phyloP scores from a whole-genome alignment of 2,329 filamentous ascomycete species.

The Colletotrichum limetticola region DNA sequence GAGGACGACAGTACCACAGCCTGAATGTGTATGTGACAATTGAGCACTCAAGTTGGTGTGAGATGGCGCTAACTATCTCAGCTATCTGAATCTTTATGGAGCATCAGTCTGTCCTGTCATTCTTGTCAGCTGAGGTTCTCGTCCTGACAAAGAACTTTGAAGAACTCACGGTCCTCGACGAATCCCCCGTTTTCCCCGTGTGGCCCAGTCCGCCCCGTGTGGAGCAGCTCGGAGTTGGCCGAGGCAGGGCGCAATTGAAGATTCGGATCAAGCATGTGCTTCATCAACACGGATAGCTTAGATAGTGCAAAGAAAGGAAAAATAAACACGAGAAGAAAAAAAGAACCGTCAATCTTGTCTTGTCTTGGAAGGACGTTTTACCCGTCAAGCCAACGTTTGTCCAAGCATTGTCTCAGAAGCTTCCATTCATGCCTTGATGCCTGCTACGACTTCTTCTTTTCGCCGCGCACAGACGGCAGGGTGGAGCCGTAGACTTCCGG shows the following conservation, averaged over 20 bases:
- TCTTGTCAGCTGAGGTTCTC: background rate
- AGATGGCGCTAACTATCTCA: background rate
- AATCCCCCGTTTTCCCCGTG: conserved; percentile 5
- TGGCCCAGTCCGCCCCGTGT: background rate
- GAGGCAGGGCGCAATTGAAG: conserved; percentile 8
- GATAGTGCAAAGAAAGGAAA: background rate
- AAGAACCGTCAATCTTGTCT: background rate
- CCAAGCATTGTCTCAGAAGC: conserved; percentile 32
- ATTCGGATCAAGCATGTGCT: background rate
- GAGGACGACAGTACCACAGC: no score
- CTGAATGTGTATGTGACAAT: background rate
- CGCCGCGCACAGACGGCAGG: conserved; percentile 27
- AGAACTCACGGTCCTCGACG: background rate
- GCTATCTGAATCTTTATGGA: background rate
- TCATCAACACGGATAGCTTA: background rate
- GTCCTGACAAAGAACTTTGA: background rate
- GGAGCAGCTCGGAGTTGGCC: conserved; percentile 28
- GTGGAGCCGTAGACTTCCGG: conserved; percentile 26
- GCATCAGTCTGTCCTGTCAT: background rate
- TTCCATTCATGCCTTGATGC: conserved; percentile 31
- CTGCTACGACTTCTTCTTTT: conserved; percentile 20
- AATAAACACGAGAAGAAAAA: background rate
- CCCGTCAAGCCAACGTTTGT: conserved; percentile 12
- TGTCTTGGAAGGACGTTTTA: background rate
- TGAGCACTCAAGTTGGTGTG: background rate